Conservation (phyloP, 2,329 filamentous ascomycete genomes). For the Fusarium globosum region DNA sequence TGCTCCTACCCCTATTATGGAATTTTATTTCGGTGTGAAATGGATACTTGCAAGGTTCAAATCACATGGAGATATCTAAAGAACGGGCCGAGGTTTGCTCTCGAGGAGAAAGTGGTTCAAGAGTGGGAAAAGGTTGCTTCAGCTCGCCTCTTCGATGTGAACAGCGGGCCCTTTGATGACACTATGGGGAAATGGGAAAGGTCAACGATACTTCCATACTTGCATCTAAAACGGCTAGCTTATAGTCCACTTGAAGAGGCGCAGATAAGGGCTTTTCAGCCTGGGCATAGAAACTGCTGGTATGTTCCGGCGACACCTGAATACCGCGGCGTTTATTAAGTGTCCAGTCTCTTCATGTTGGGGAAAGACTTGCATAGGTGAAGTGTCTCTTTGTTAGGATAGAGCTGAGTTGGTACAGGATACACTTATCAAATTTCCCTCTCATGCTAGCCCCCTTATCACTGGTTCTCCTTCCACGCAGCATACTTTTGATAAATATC, state of each 20-base stretch:
- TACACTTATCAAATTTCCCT: not conserved
- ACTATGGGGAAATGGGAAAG: not conserved
- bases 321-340: not conserved
- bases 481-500: conserved; percentile 55
- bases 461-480: conserved; percentile 11
- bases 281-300: not conserved
- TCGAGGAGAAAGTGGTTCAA: not conserved
- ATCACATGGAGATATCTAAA: conserved; percentile 16
- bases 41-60: not conserved
- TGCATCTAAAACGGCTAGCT: not conserved
- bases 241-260: not conserved
- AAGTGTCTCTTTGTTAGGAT: not conserved
- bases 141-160: not conserved
- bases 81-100: not conserved
- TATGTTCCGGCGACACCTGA: not conserved
- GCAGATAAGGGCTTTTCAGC: not conserved
- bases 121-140: not conserved
- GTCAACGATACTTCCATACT: not conserved
- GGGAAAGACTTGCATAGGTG: rapidly evolving
- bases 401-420: not conserved
- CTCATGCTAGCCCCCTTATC: too few species aligned
- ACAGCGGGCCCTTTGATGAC: not conserved
- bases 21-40: conserved; percentile 19
- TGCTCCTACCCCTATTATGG: not conserved
- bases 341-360: not conserved